Conservation (phyloP, 495 filamentous ascomycete genomes). For the Podospora didyma region DNA sequence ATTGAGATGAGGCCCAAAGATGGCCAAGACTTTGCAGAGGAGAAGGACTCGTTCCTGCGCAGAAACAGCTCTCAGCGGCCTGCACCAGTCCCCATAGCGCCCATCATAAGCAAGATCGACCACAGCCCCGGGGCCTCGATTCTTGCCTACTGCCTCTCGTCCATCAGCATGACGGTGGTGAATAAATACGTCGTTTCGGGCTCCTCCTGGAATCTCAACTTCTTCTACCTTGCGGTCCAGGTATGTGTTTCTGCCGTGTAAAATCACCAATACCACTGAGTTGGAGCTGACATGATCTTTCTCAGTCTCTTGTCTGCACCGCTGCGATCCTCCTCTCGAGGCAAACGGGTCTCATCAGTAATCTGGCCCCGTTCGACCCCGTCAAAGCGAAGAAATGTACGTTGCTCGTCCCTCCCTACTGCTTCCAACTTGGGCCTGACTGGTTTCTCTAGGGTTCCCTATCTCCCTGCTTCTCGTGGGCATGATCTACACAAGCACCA, state of each 20-base stretch:
- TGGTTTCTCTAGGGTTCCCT: constrained; percentile 72
- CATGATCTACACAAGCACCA: constrained; percentile 98
- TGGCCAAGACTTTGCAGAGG: constrained; percentile 40
- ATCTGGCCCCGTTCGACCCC: constrained; percentile 77
- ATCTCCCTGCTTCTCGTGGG: constrained; percentile 94
- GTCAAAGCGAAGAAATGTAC: constrained; percentile 91
- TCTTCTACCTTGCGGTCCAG: constrained; percentile 89
- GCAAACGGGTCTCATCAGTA: constrained; percentile 76
- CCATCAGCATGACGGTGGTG: constrained; percentile 97
- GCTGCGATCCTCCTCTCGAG: constrained; percentile 83
- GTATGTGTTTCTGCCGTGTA: constrained; percentile 43
- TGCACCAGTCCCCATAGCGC: constrained; percentile 35
- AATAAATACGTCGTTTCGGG: constrained; percentile 98
- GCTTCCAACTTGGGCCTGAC: constrained; percentile 19
- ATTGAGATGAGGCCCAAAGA: constrained; percentile 63
- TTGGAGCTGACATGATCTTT: background rate
- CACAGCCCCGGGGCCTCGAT: constrained; percentile 79
- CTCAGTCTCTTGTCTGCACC: constrained; percentile 85
- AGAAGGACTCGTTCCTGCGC: constrained; percentile 55
- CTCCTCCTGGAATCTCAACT: constrained; percentile 89
- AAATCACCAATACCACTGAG: background rate
- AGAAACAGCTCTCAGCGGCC: constrained; percentile 36
- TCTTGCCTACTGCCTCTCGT: constrained; percentile 86
- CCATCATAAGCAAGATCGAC: constrained; percentile 45
- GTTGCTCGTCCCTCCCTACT: constrained; percentile 16